Percentiles rank a stretch among this genome's conserved stretches.
These are phyloP conservation scores for Penicillium verrucosum DNA, from an alignment of 2,329 filamentous ascomycete genomes.

Conservation along the genomic window DNA sequence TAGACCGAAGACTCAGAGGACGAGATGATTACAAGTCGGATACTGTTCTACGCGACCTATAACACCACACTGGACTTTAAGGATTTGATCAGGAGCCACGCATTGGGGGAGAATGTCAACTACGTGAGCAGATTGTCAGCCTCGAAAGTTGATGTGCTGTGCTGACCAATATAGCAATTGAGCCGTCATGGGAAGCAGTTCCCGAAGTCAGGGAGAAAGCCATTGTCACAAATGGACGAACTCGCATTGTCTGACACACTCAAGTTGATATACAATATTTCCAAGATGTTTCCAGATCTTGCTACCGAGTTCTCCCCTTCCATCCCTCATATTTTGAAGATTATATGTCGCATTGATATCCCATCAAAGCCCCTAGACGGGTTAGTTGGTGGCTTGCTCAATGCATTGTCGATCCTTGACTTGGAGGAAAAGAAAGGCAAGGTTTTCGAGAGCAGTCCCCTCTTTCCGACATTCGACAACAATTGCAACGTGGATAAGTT, in stretches of 20 bases:
- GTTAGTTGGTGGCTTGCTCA: slow-evolving; percentile 69
- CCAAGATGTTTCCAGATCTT: slow-evolving; percentile 66
- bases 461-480: slow-evolving; percentile 65
- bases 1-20: slow-evolving; percentile 71
- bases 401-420: slow-evolving; percentile 76
- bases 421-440: slow-evolving; percentile 55
- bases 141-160: not conserved
- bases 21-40: slow-evolving; percentile 78
- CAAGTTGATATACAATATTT: slow-evolving; percentile 86
- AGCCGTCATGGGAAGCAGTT: slow-evolving; percentile 63
- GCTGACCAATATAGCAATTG: slow-evolving; percentile 54
- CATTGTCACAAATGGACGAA: slow-evolving; percentile 56
- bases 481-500: slow-evolving; percentile 62
- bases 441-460: slow-evolving; percentile 44
- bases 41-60: slow-evolving; percentile 79
- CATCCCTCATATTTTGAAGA: slow-evolving; percentile 65
- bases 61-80: slow-evolving; percentile 66
- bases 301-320: slow-evolving; percentile 62
- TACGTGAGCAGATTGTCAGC: slow-evolving; percentile 36
- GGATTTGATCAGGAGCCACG: slow-evolving; percentile 62
- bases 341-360: slow-evolving; percentile 62
- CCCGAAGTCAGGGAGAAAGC: slow-evolving; percentile 38
- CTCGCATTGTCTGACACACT: slow-evolving; percentile 80
- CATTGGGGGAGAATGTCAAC: slow-evolving; percentile 65
- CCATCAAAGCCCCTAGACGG: slow-evolving; percentile 67